Evolutionary conservation across 768 basidiomycete genomes (phyloP).

Genomic region (Kwoniella heveanensis): DNA sequence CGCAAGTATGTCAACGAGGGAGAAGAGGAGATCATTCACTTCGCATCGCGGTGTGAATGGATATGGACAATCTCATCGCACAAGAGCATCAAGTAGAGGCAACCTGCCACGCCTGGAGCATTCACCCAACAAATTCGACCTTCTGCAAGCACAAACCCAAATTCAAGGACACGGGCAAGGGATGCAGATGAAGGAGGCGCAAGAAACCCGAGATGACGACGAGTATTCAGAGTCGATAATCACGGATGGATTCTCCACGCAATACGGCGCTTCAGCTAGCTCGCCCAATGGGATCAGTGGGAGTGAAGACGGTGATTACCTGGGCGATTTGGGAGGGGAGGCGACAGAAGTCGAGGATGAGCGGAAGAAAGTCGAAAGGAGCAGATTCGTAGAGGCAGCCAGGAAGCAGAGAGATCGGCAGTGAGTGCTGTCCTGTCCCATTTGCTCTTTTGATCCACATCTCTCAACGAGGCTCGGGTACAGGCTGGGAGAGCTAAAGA

Average conservation of each 20-base stretch:
- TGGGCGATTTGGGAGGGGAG: slow-evolving; percentile 23
- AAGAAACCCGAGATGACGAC: background rate
- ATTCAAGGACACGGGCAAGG: background rate
- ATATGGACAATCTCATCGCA: background rate
- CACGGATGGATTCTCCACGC: slow-evolving; percentile 19
- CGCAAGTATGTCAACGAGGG: slow-evolving; percentile 12
- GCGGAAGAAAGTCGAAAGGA: slow-evolving; percentile 2
- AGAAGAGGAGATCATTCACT: slow-evolving; percentile 28
- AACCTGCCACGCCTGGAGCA: background rate
- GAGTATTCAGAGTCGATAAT: background rate
- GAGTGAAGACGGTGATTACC: slow-evolving; percentile 30
- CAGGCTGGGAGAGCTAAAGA: background rate
- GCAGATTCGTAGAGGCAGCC: background rate
- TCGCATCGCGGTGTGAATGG: background rate
- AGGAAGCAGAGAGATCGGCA: slow-evolving; percentile 8
- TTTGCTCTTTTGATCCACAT: no score
- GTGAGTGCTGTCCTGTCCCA: no score
- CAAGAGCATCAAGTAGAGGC: slow-evolving; percentile 15
- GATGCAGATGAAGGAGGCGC: background rate
- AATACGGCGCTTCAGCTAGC: slow-evolving; percentile 42
- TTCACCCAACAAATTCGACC: background rate
- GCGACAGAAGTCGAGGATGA: slow-evolving; percentile 40
- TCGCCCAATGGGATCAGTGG: slow-evolving; percentile 27
- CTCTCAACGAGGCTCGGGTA: background rate
- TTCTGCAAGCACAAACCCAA: no score